Evolutionary conservation across 352 stramenopile genomes (phyloP).

Genomic region (Pythium inflatum): DNA sequence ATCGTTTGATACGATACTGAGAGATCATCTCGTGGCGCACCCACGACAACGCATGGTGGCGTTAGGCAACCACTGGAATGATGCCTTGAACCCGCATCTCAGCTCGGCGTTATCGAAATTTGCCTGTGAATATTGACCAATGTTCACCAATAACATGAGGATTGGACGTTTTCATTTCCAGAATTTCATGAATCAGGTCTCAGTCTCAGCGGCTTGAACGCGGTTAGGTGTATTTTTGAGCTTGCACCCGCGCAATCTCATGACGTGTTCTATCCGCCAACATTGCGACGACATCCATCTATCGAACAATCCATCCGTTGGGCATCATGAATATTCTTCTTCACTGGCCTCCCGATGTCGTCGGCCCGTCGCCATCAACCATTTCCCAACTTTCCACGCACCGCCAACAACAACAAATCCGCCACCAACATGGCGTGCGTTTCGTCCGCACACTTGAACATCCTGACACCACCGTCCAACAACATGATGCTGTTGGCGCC

Average conservation of each 20-base stretch:
- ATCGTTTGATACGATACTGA: no score
- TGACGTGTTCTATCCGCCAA: no score
- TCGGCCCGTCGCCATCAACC: background rate
- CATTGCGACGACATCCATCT: no score
- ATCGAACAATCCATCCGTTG: background rate
- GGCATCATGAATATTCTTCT: background rate
- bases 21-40: no score
- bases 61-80: no score
- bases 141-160: background rate
- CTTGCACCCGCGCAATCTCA: no score
- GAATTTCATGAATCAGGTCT: conserved; percentile 1
- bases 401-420: background rate
- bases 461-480: background rate
- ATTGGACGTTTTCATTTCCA: background rate
- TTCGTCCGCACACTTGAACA: conserved; percentile 1
- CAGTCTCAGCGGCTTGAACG: background rate
- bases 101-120: no score
- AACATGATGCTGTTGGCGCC: background rate
- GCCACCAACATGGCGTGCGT: conserved; percentile 22
- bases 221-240: no score
- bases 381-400: conserved; percentile 4
- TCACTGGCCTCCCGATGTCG: background rate
- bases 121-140: no score
- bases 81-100: no score
- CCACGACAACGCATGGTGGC: no score